These are phyloP conservation scores for Myochromella boudieri DNA, from an alignment of 768 basidiomycete species.

Conservation along the genomic window DNA sequence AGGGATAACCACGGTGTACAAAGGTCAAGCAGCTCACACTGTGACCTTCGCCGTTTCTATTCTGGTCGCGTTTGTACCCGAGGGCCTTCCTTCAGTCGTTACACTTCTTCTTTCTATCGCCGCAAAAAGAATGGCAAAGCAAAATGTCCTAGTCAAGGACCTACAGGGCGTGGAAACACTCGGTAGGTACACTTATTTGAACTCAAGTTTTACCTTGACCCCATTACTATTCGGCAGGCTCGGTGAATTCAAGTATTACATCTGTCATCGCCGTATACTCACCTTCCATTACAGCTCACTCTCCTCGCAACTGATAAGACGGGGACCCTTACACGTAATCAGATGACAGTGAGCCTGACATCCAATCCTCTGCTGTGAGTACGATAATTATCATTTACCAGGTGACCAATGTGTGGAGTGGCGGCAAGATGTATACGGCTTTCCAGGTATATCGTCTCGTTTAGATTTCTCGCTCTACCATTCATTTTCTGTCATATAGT, in stretches of 20 bases:
- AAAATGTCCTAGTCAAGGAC: slow-evolving; percentile 73
- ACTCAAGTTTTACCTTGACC: slow-evolving; percentile 33
- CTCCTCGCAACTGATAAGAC: slow-evolving; percentile 73
- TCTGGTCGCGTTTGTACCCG: slow-evolving; percentile 60
- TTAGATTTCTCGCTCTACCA: neutral
- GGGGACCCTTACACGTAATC: slow-evolving; percentile 68
- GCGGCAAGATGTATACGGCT: slow-evolving; percentile 58
- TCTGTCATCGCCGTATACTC: neutral
- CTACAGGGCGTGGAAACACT: slow-evolving; percentile 73
- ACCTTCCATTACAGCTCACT: slow-evolving; percentile 45
- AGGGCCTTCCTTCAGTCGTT: slow-evolving; percentile 67
- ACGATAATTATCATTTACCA: slow-evolving; percentile 13
- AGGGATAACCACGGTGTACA: slow-evolving; percentile 66
- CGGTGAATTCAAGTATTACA: slow-evolving; percentile 26
- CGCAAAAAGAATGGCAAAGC: slow-evolving; percentile 69
- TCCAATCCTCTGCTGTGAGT: neutral
- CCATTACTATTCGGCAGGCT: slow-evolving; percentile 47
- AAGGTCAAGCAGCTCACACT: slow-evolving; percentile 56
- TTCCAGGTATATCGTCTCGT: slow-evolving; percentile 46
- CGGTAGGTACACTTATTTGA: slow-evolving; percentile 36
- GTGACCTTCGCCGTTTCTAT: slow-evolving; percentile 64
- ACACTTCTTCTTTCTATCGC: slow-evolving; percentile 68
- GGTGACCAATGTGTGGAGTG: slow-evolving; percentile 70
- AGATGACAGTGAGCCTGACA: slow-evolving; percentile 54
- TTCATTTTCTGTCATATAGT: slow-evolving; percentile 28